These are phyloP conservation scores for Pichia rugopelliculosa DNA, from an alignment of 805 yeast genomes.

Conservation along the genomic window DNA sequence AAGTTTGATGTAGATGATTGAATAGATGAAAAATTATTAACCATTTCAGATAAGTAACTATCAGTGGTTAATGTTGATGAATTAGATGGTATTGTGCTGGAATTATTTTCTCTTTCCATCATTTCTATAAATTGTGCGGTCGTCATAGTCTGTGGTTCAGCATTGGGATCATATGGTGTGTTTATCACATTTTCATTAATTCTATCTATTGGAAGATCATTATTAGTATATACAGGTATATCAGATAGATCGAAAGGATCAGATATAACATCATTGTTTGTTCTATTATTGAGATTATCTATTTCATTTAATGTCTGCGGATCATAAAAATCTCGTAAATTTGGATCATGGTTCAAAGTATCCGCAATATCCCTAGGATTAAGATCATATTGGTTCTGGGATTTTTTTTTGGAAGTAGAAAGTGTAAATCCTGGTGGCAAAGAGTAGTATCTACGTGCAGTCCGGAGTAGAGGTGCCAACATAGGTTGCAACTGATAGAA, in stretches of 20 bases:
- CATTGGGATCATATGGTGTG: neutral
- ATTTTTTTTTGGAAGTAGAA: neutral
- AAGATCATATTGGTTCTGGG: neutral
- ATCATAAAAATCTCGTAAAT: slow-evolving; percentile 24
- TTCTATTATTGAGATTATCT: neutral
- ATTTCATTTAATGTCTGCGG: slow-evolving; percentile 1
- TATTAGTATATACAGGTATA: slow-evolving; percentile 1
- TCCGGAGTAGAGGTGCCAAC: neutral
- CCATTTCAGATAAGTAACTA: neutral
- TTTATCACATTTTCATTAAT: neutral
- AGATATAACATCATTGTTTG: neutral
- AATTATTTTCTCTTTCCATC: slow-evolving; percentile 7
- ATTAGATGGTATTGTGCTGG: neutral
- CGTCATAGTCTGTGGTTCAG: slow-evolving; percentile 18
- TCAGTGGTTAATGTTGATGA: slow-evolving; percentile 4
- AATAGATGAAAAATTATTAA: neutral
- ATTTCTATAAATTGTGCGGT: slow-evolving; percentile 17
- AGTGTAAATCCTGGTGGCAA: slow-evolving; percentile 4
- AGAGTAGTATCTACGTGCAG: neutral
- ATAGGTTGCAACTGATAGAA: neutral
- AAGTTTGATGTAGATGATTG: too few species aligned
- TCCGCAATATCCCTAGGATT: slow-evolving; percentile 11
- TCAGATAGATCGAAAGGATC: slow-evolving; percentile 20
- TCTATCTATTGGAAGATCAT: neutral
- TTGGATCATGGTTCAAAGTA: slow-evolving; percentile 24